Evolutionary conservation across 768 basidiomycete genomes (phyloP).

Genomic region (Dacryopinax primogenitus): DNA sequence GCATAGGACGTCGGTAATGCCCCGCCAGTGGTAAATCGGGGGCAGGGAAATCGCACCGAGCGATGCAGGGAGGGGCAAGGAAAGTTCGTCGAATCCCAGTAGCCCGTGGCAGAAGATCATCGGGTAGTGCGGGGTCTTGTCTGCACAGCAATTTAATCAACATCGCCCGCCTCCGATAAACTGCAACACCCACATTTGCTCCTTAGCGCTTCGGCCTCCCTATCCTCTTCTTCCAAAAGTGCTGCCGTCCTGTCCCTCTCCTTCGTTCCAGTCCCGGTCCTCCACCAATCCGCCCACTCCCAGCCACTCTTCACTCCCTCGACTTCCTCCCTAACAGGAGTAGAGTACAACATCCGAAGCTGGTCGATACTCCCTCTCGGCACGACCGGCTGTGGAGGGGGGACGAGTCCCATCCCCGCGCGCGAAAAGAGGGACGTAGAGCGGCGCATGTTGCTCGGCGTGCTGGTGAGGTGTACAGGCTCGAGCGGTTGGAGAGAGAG

Average conservation of each 20-base stretch:
- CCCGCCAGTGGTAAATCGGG: constrained; percentile 90
- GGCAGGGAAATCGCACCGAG: constrained; percentile 50
- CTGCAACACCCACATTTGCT: constrained; percentile 15
- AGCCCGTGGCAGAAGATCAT: constrained; percentile 93
- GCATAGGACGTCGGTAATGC: constrained; percentile 85
- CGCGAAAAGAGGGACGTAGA: not conserved
- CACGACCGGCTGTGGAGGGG: not conserved
- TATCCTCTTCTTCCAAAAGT: constrained; percentile 10
- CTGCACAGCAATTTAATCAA: constrained; percentile 28
- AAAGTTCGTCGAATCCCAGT: constrained; percentile 76
- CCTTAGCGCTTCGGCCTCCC: constrained; percentile 8
- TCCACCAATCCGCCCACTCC: not conserved
- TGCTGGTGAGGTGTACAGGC: not conserved
- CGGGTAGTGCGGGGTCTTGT: constrained; percentile 67
- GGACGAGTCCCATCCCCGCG: not conserved
- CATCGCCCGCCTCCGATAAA: constrained; percentile 13
- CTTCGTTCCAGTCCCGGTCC: not conserved
- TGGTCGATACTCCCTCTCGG: not conserved
- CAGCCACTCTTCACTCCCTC: not conserved
- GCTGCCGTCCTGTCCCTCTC: constrained; percentile 2
- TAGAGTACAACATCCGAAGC: not conserved
- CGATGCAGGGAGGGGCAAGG: constrained; percentile 41
- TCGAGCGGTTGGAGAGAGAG: constrained; percentile 20
- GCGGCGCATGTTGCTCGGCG: not conserved
- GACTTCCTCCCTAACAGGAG: not conserved